Conservation (phyloP, 2,329 filamentous ascomycete species). For the Epichloe gansuensis region DNA sequence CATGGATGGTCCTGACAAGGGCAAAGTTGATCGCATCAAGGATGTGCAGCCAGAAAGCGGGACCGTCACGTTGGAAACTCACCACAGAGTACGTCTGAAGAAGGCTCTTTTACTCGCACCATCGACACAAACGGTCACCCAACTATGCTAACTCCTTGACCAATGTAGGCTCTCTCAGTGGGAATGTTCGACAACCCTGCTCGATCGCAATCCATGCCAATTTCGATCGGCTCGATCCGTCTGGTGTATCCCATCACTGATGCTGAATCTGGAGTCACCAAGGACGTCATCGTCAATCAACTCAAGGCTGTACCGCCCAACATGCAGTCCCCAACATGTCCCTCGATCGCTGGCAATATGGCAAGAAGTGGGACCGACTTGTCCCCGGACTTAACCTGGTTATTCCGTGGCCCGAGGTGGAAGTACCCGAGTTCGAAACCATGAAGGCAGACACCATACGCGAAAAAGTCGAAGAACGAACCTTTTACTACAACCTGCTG, state of each 20-base stretch:
- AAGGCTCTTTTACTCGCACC: background rate
- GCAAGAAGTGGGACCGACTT: constrained; percentile 38
- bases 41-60: constrained; percentile 42
- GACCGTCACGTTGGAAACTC: constrained; percentile 46
- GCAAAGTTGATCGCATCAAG: constrained; percentile 66
- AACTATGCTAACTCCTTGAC: background rate
- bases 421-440: constrained; percentile 38
- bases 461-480: constrained; percentile 60
- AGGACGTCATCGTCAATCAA: constrained; percentile 69
- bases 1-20: constrained; percentile 64
- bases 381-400: constrained; percentile 60
- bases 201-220: constrained; percentile 26
- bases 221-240: constrained; percentile 62
- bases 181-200: constrained; percentile 20
- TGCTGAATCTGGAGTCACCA: constrained; percentile 47
- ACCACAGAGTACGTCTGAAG: constrained; percentile 46
- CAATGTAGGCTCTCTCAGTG: constrained; percentile 15
- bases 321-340: constrained; percentile 34
- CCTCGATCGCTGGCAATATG: constrained; percentile 27
- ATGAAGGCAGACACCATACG: constrained; percentile 59
- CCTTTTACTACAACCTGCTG: constrained; percentile 68
- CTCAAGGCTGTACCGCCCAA: constrained; percentile 41
- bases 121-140: background rate
- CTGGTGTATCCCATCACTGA: constrained; percentile 69
- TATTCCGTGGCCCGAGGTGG: constrained; percentile 63